Evolutionary conservation across 352 stramenopile genomes (phyloP).

Genomic region (Phytophthora palmivora): DNA sequence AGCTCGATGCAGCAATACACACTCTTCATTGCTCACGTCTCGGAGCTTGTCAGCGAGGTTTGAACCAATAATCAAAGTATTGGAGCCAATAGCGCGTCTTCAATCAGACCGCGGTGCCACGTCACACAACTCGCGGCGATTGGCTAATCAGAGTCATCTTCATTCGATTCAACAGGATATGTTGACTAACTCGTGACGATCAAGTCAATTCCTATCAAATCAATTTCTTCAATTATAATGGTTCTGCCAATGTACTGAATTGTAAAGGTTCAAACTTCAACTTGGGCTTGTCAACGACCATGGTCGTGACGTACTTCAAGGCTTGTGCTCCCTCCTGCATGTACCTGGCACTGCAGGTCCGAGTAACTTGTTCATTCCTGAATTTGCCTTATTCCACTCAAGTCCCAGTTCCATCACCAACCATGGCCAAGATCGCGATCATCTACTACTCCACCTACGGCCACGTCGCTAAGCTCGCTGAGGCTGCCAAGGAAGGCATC

Average conservation of each 20-base stretch:
- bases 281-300: conserved; percentile 1
- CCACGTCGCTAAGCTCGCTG: conserved; percentile 29
- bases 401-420: conserved; percentile 8
- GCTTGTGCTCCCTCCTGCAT: conserved; percentile 1
- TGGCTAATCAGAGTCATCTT: conserved; percentile 17
- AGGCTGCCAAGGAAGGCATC: conserved; percentile 27
- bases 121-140: conserved; percentile 21
- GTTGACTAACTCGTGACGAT: neutral
- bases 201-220: neutral
- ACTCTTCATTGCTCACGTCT: neutral
- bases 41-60: neutral
- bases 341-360: conserved; percentile 1
- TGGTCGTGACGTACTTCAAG: conserved; percentile 5
- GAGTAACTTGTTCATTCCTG: conserved; percentile 17
- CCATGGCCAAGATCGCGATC: conserved; percentile 39
- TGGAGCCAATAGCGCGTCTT: conserved; percentile 13
- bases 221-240: neutral
- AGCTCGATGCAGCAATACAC: neutral
- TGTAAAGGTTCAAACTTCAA: conserved; percentile 14
- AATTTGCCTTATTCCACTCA: conserved; percentile 26
- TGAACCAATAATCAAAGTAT: conserved; percentile 12
- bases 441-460: conserved; percentile 42
- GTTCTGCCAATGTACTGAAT: neutral
- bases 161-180: neutral
- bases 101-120: conserved; percentile 12